Base-by-base conservation (phyloP, 1,284 basidiomycete species). In the Gymnopus androsaceus region DNA sequence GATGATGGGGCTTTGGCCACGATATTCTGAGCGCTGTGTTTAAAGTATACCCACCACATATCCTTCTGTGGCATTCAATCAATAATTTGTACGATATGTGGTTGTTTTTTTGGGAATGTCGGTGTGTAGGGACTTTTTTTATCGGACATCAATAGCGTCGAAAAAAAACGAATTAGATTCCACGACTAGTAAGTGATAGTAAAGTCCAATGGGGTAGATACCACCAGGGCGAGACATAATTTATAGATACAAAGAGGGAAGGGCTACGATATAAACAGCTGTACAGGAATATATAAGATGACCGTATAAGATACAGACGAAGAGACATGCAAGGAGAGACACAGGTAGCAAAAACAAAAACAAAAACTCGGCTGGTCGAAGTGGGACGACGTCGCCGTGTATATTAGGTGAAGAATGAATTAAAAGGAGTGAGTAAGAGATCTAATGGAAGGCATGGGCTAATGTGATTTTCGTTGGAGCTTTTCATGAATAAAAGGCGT, bases 1-100 rank as follows among this genome's bases (percentile, higher is more conserved):
- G 77, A 72, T 27, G 70, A 69, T 25, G 71, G 72, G 49, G 76
- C 83, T 38, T 66, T 89, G 60, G 82, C 82, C 36, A 90, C 88
- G 28, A 90, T 89, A 64, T 89, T 89, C 61, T 89, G 34, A 56
- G n/a, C n/a, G n/a, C n/a, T n/a, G n/a, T n/a, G n/a, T n/a, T n/a
- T n/a, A n/a, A n/a, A 33, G 31, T 33, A 33, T 33, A 33, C 31
- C 31, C n/a, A n/a, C n/a, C n/a, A n/a, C n/a, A n/a, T n/a, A n/a
- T n/a, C n/a, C n/a, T n/a, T n/a, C n/a, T n/a, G n/a, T n/a, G n/a
- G n/a, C n/a, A n/a, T n/a, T n/a, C n/a, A n/a, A n/a, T n/a, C n/a
- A n/a, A n/a, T n/a, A n/a, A n/a, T n/a, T n/a, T n/a, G n/a, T n/a
- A n/a, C n/a, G n/a, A n/a, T n/a, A n/a, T n/a, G n/a, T n/a, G n/a